Evolutionary conservation across 1,284 basidiomycete genomes (phyloP), one percentile per base, ranked within the genome.

Genomic region (Pisolithus thermaeus): DNA sequence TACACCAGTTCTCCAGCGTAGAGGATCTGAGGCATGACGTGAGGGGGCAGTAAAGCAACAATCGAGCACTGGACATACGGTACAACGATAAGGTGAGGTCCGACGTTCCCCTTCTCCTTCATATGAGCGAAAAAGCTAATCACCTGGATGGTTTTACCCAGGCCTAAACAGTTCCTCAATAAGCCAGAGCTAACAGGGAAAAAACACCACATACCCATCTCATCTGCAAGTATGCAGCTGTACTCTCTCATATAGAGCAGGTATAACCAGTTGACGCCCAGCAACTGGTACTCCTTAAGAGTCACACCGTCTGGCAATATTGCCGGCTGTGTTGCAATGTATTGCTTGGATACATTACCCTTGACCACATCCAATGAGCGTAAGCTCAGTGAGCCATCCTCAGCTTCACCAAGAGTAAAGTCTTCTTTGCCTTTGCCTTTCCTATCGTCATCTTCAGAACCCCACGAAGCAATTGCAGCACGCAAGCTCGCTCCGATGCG

Each of bases 131-230:
- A 81, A 74, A 99, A 97, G 49, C 93, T 89, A 63, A 99, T 98
- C 50, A 99, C 96, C 72, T 99, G 96, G 23, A 94, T 90, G 1
- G 96, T 99, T 76, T 99, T 99, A 28, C 97, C 97, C 52, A 99
- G 83, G 61, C 94, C 92, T 92, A 60, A 30, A 8, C 36, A 16
- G 49, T 2, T 37, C 37, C 53, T 32, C 55, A 40, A 23, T 18
- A 45, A 49, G 27, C 6, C 25, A 16, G 25, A 42, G n/a, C 50
- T 22, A 35, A 46, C 32, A 28, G 51, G n/a, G 44, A 41, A 20
- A 36, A 49, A 46, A 32, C 55, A 9, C 23, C n/a, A 58, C 52
- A 52, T 65, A 87, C 94, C 93, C 95, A 97, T 97, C 70, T 97
- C 94, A 70, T 99, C 96, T 1, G 96, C 96, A 27, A 99, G 78